Evolutionary conservation across 352 stramenopile genomes (phyloP), one percentile per base, ranked within the genome.

Genomic region (Plasmopara muralis): DNA sequence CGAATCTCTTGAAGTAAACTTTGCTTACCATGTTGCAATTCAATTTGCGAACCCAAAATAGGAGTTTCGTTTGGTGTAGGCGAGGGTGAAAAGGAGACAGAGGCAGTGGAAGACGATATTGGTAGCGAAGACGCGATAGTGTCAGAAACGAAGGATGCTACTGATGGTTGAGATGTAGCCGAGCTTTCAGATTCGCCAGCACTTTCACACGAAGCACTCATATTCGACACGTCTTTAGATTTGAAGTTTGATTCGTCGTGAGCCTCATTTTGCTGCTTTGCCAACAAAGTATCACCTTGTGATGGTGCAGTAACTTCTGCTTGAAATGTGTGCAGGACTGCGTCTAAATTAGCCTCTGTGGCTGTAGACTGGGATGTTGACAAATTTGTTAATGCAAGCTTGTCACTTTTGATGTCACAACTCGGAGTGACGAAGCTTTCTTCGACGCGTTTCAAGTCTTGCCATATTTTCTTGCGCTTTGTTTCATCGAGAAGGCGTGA

Each of bases 381-480:
- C 30, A 47, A 51, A 16, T 41, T 46, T 18, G 60, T 51, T 5
- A 55, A 50, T 16, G 59, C 62, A 30, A 14, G 18, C 16, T 57
- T 33, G 25, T 66, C 54, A 6, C 29, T 30, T 6, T 54, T 55
- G 51, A 16, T 55, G 54, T 18, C 50, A 35, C 31, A 35, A 42
- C 0, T 55, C 29, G 60, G 52, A n/a, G 50, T 18, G 14, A 62
- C 50, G 0, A 87, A 49, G n/a, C 62, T 70, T 34, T 82, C 77
- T 47, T 87, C 77, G 1, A 74, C 77, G 28, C 70, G 65, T 47
- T 87, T 87, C 34, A 85, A 70, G 45, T 85, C 72, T 63, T 83
- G 68, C 77, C 77, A 87, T 50, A 87, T 82, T 42, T 87, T 74
- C 49, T 85, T 84, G 13, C 77, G 72, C 55, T 87, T 87, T 64